Conservation (phyloP, 108 stramenopile genomes). For the Parietichytrium sp. region DNA sequence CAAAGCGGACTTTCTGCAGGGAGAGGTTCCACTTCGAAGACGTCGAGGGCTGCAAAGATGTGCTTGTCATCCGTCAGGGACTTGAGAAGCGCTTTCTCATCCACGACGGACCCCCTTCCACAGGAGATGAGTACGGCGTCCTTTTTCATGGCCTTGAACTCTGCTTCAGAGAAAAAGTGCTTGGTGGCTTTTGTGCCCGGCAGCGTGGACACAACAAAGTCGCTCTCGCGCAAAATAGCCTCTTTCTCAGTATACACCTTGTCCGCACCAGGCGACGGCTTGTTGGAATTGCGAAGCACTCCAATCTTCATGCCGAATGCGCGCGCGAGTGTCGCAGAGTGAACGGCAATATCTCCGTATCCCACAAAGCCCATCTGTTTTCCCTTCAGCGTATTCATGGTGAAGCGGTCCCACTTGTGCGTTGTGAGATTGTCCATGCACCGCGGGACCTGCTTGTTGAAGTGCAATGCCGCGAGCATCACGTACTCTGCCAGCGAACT, state of each 20-base stretch:
- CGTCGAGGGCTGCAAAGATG: constrained; percentile 81
- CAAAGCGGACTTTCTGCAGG: constrained; percentile 71
- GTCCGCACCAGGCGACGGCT: constrained; percentile 58
- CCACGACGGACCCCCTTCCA: constrained; percentile 80
- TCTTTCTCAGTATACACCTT: constrained; percentile 49
- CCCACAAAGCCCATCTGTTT: constrained; percentile 78
- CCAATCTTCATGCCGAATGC: constrained; percentile 78
- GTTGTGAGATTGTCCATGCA: not conserved
- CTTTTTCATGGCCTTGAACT: constrained; percentile 65
- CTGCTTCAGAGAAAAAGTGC: constrained; percentile 67
- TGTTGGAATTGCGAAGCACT: constrained; percentile 63
- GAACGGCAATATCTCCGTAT: constrained; percentile 84
- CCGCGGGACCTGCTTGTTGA: constrained; percentile 42
- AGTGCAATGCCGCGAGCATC: constrained; percentile 29
- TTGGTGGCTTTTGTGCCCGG: constrained; percentile 75
- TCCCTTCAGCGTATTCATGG: constrained; percentile 35
- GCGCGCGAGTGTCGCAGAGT: constrained; percentile 67
- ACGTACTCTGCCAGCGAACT: constrained; percentile 46
- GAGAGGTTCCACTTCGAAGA: constrained; percentile 76
- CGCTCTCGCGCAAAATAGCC: constrained; percentile 44
- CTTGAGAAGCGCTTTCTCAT: constrained; percentile 73
- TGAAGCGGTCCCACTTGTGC: constrained; percentile 38
- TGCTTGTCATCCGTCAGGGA: constrained; percentile 65
- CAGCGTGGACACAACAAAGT: constrained; percentile 72
- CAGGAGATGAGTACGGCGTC: constrained; percentile 79